Evolutionary conservation across 2,329 filamentous ascomycete species (phyloP), one percentile per base, ranked within the genome.

Genomic region (Diaporthe vexans): DNA sequence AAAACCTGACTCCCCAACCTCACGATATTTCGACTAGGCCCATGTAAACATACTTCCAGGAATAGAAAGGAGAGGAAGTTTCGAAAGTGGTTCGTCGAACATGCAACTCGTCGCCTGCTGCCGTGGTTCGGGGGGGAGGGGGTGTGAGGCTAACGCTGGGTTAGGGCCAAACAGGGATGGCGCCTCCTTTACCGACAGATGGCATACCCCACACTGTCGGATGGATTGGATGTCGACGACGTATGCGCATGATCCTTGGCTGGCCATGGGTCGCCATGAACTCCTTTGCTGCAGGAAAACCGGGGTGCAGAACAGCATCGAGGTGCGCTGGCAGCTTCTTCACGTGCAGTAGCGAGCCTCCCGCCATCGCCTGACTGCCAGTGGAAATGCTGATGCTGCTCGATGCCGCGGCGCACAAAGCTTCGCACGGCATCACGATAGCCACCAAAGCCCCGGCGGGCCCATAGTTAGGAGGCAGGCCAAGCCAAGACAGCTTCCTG

Each of bases 11-110:
- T 68, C 37, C 70, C 73, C 73, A 75, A 65, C 73, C 73, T 70
- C 73, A 71, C 54, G 51, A 63, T 73, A 73, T 73, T 68, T 63
- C 56, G 29, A 52, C 8, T n/a, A 13, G 58, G 46, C 63, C 63
- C 63, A 56, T 51, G 73, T 74, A 72, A 74, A 74, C 73, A 74
- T 40, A 72, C 56, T 51, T 35, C 73, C 71, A n/a, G 37, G 48
- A 51, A 65, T 37, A 46, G 73, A 61, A 56, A 46, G 35, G 35
- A 26, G 37, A 67, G 29, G 40, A 67, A 24, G 33, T n/a, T 68
- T 68, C 63, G 63, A 68, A 68, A 54, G 63, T 68, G 63, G 63
- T 51, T 59, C 51, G 51, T 57, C 67, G 61, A 73, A 54, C 65
- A 74, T 71, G 51, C 54, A 71, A 68, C 63, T 13, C 15, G 56